phyloP scores from a whole-genome alignment of 1,284 basidiomycete species.

The Coriolopsis trogii region DNA sequence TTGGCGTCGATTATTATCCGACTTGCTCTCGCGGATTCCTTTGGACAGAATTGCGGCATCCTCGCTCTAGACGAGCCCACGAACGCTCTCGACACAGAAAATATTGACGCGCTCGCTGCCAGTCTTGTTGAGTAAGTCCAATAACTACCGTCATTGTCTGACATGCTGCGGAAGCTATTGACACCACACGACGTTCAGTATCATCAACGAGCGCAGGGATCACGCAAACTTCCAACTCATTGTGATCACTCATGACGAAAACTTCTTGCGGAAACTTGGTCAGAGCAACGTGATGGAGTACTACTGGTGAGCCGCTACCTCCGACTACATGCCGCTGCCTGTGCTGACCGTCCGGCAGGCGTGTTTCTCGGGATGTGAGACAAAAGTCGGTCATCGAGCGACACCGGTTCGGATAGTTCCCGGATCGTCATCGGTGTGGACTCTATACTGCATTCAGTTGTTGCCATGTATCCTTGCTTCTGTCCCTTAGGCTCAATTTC shows the following conservation, averaged over 20 bases:
- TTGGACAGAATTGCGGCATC: constrained; percentile 97
- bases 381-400: constrained; percentile 78
- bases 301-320: constrained; percentile 69
- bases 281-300: constrained; percentile 89
- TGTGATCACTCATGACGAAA: constrained; percentile 97
- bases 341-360: constrained; percentile 40
- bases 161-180: constrained; percentile 3
- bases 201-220: constrained; percentile 88
- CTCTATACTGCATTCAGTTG: constrained; percentile 5
- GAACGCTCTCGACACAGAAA: constrained; percentile 95
- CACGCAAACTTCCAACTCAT: constrained; percentile 97
- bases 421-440: constrained; percentile 21
- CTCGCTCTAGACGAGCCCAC: constrained; percentile 98
- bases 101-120: constrained; percentile 91
- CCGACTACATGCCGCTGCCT: constrained; percentile 2
- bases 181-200: constrained; percentile 48
- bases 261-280: constrained; percentile 82
- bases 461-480: constrained; percentile 13
- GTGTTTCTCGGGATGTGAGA: constrained; percentile 58
- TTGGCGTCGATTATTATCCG: constrained; percentile 99
- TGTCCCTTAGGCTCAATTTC: not conserved
- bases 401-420: constrained; percentile 57
- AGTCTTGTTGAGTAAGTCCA: constrained; percentile 92
- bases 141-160: not conserved
- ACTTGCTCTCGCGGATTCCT: constrained; percentile 96